Conservation (phyloP, 2,329 filamentous ascomycete species). For the Bipolaris bicolor region DNA sequence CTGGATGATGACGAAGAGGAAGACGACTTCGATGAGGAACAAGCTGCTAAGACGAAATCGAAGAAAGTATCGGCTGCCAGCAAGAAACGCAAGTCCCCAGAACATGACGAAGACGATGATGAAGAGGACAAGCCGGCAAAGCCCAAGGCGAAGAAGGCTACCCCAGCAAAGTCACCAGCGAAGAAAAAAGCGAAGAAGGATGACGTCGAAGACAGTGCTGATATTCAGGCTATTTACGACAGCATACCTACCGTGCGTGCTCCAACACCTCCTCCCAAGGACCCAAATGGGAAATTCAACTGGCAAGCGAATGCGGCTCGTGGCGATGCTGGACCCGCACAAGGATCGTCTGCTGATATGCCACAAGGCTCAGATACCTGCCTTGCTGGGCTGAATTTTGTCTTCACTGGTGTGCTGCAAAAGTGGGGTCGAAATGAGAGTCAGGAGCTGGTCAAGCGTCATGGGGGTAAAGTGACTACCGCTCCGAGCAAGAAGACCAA, state of each 20-base stretch:
- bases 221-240: constrained; percentile 83
- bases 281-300: constrained; percentile 75
- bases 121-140: constrained; percentile 66
- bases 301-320: constrained; percentile 66
- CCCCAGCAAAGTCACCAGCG: constrained; percentile 56
- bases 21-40: constrained; percentile 54
- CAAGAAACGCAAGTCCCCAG: constrained; percentile 64
- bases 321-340: constrained; percentile 67
- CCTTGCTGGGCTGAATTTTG: constrained; percentile 85
- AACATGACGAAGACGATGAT: constrained; percentile 59
- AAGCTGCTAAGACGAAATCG: constrained; percentile 48
- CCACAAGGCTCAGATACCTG: constrained; percentile 88
- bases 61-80: constrained; percentile 44
- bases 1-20: constrained; percentile 55
- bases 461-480: constrained; percentile 87
- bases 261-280: constrained; percentile 79
- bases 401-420: constrained; percentile 89
- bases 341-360: constrained; percentile 68
- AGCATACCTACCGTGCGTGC: constrained; percentile 82
- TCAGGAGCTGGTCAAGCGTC: constrained; percentile 84
- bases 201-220: constrained; percentile 69
- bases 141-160: constrained; percentile 47
- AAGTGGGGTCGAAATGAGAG: constrained; percentile 84
- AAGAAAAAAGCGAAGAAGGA: constrained; percentile 70
- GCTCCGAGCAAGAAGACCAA: constrained; percentile 91